These are phyloP conservation scores for Talaromyces sp. DNA, from an alignment of 2,329 filamentous ascomycete genomes.

Conservation along the genomic window DNA sequence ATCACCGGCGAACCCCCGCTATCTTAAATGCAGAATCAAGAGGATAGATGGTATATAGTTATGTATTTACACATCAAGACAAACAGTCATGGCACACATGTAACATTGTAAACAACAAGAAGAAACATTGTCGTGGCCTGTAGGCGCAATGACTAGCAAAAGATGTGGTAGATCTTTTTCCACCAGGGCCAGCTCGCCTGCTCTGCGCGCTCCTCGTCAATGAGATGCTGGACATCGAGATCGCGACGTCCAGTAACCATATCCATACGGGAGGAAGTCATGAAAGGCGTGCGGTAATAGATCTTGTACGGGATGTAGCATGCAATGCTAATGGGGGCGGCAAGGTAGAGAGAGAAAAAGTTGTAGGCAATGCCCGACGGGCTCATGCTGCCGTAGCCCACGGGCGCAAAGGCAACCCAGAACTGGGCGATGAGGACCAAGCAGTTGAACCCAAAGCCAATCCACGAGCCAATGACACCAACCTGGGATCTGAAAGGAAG, in stretches of 20 bases:
- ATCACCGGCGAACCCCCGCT: neutral
- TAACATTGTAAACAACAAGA: neutral
- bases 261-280: slow-evolving; percentile 72
- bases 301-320: slow-evolving; percentile 73
- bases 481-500: slow-evolving; percentile 77
- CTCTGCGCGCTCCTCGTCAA: slow-evolving; percentile 76
- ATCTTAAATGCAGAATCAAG: neutral
- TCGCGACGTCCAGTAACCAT: slow-evolving; percentile 79
- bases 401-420: slow-evolving; percentile 77
- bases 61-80: neutral
- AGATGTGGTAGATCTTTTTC: slow-evolving; percentile 69
- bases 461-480: slow-evolving; percentile 72
- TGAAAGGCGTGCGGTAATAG: slow-evolving; percentile 62
- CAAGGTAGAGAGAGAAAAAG: slow-evolving; percentile 64
- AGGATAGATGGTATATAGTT: neutral
- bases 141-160: slow-evolving; percentile 50
- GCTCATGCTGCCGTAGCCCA: slow-evolving; percentile 50
- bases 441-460: slow-evolving; percentile 70
- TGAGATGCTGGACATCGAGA: slow-evolving; percentile 70
- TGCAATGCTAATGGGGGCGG: slow-evolving; percentile 50
- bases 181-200: slow-evolving; percentile 64
- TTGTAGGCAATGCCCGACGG: slow-evolving; percentile 48
- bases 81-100: neutral
- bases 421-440: slow-evolving; percentile 78
- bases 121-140: neutral